Base-by-base conservation (phyloP, 1,139 yeast genomes). In the Blastobotrys apis region DNA sequence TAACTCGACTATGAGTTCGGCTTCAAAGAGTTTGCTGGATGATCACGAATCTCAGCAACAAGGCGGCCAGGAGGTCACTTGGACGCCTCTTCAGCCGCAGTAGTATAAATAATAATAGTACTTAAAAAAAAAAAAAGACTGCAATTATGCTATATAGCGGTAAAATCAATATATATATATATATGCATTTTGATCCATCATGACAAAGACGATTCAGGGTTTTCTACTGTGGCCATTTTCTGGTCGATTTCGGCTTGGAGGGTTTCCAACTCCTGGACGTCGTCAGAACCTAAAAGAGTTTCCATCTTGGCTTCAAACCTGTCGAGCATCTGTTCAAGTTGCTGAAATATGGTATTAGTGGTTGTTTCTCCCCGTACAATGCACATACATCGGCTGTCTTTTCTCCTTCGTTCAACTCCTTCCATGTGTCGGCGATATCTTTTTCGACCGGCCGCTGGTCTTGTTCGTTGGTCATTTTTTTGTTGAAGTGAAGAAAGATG, bases 361-460 rank as follows among this genome's bases (percentile, higher is more conserved):
- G 6, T 9, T 9, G 15, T n/a, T n/a, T n/a, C n/a, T 10, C 5
- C n/a, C 13, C n/a, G 6, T 13, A 31, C 4, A 6, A 15, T 30
- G 4, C 20, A 65, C 71, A 37, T 59, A 66, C 72, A 4, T 64
- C 63, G 0, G 84, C 84, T 8, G 78, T 74, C 41, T 64, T 60
- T 55, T 80, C 84, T 2, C 82, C 84, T 44, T 77, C 78, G 42
- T 70, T 71, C 38, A 80, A 62, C 53, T 74, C 69, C 53, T 71
- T 67, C 58, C 71, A 71, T 0, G 79, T 69, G 31, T 72, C 72
- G 1, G 76, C 73, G 39, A 76, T 61, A 43, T 69, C 72, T 12
- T 36, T 43, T 30, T 49, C 51, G 8, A 50, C 51, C 15, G 54
- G 55, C 30, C n/a, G 9, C 16, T 20, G 33, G n/a, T 19, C 26